Conservation (phyloP, 176 grass and related monocot genomes). For the Alopecurus myosuroides region DNA sequence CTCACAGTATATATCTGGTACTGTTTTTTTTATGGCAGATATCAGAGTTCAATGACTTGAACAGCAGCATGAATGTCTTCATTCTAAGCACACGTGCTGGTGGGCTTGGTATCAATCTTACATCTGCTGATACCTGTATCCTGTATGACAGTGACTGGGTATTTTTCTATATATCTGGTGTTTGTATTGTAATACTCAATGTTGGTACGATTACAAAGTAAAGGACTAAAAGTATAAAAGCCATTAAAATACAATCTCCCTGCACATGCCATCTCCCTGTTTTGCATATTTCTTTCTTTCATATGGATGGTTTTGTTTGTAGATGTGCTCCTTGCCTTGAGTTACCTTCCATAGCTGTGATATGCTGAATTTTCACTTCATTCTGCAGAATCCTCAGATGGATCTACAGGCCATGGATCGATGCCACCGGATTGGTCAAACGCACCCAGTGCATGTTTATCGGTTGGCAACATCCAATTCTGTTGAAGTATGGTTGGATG, state of each 20-base stretch:
- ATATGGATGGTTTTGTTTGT: not conserved
- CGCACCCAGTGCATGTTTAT: constrained; percentile 83
- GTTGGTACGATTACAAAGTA: not conserved
- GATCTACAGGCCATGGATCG: constrained; percentile 98
- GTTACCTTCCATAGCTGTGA: not conserved
- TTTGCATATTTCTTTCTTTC: not conserved
- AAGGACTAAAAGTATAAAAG: not conserved
- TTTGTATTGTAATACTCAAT: not conserved
- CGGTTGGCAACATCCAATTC: constrained; percentile 88
- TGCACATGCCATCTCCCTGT: not conserved
- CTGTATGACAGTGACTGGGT: constrained; percentile 96
- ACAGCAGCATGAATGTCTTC: constrained; percentile 65
- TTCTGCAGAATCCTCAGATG: constrained; percentile 90
- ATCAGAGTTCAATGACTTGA: constrained; percentile 77
- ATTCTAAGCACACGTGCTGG: constrained; percentile 89
- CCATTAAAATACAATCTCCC: not conserved
- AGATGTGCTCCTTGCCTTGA: not conserved
- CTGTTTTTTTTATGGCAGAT: constrained; percentile 46
- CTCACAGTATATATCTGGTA: not conserved
- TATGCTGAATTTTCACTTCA: not conserved
- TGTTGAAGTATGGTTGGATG: constrained; percentile 56
- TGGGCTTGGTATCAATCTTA: constrained; percentile 94
- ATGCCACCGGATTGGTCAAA: constrained; percentile 98
- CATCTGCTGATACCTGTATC: constrained; percentile 89
- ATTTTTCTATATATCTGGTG: constrained; percentile 5